Conservation (phyloP, 2,329 filamentous ascomycete genomes). For the Aspergillus novofumigatus region DNA sequence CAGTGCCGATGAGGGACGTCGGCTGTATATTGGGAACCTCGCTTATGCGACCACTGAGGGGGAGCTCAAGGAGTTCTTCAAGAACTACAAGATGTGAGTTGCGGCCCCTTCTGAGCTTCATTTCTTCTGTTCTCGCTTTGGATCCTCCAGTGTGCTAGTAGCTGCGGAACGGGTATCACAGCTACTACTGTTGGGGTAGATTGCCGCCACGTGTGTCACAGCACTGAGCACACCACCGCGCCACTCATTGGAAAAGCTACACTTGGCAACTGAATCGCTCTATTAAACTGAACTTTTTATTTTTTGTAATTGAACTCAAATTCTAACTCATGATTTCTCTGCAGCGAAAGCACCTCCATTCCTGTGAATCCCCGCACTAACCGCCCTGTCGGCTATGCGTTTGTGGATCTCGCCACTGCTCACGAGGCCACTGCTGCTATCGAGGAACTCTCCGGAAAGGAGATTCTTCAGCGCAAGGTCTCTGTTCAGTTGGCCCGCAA, state of each 20-base stretch:
- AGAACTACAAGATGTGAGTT: conserved; percentile 97
- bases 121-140: background rate
- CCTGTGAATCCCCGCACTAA: conserved; percentile 99
- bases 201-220: conserved; percentile 3
- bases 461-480: conserved; percentile 97
- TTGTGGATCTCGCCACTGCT: conserved; percentile 94
- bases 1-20: conserved; percentile 96
- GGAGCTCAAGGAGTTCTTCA: conserved; percentile 99
- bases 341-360: conserved; percentile 95
- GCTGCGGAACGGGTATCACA: background rate
- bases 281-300: background rate
- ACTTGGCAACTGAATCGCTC: background rate
- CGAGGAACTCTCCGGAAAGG: conserved; percentile 90
- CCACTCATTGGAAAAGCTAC: background rate
- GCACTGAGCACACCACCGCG: background rate
- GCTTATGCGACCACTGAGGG: conserved; percentile 99
- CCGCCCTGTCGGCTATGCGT: conserved; percentile 97
- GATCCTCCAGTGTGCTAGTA: background rate
- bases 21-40: conserved; percentile 99
- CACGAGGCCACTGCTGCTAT: conserved; percentile 95
- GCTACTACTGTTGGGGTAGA: background rate
- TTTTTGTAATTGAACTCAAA: conserved; percentile 4
- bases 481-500: conserved; percentile 98
- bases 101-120: conserved; percentile 8
- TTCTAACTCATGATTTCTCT: conserved; percentile 33